Percentiles rank a stretch among this genome's conserved stretches.
Evolutionary conservation across 257 asterid species (phyloP).

Genomic region (Plectranthus barbatus): DNA sequence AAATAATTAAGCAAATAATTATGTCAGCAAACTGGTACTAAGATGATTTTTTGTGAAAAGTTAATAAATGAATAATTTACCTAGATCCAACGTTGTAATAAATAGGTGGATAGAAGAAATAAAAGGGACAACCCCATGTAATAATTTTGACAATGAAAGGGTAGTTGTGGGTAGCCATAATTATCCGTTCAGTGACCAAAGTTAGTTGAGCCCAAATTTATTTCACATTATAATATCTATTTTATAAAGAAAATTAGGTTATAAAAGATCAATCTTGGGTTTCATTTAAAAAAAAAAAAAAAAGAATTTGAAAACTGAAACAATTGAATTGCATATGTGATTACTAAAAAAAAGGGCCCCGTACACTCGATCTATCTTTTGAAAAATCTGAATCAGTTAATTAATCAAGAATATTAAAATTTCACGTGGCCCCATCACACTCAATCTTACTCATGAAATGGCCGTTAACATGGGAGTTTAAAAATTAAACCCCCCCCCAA

Average conservation of each 20-base stretch:
- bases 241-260: not conserved
- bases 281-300: not conserved
- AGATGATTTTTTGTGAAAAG: too few species aligned
- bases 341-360: too few species aligned
- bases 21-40: too few species aligned
- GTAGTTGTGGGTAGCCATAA: slow-evolving; percentile 1
- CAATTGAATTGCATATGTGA: not conserved
- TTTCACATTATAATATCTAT: not conserved
- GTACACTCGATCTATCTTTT: too few species aligned
- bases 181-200: not conserved
- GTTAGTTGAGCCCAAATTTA: not conserved
- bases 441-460: not conserved
- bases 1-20: too few species aligned
- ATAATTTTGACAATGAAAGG: slow-evolving; percentile 7
- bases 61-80: too few species aligned
- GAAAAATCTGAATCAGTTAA: too few species aligned
- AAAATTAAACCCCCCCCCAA: too few species aligned
- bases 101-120: not conserved
- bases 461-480: not conserved
- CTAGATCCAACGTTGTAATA: too few species aligned
- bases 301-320: not conserved
- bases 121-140: not conserved
- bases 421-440: not conserved
- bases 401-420: not conserved
- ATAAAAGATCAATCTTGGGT: too few species aligned